These are phyloP conservation scores for Albizia julibrissin DNA, from an alignment of 306 rosid genomes.

Conservation along the genomic window DNA sequence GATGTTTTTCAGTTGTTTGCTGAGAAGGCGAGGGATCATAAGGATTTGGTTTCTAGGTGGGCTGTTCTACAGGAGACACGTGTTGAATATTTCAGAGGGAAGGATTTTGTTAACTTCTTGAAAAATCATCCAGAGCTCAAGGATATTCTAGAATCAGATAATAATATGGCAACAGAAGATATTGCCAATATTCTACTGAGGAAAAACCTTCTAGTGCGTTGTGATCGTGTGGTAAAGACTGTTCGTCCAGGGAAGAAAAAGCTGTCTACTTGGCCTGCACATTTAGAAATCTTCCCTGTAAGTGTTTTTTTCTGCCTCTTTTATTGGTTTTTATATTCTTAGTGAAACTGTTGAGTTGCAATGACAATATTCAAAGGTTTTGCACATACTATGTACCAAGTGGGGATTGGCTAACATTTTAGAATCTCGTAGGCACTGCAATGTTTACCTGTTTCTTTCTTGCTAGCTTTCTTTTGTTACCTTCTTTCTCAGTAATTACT, in stretches of 20 bases:
- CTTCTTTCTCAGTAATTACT: not conserved
- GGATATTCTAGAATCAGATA: slow-evolving; percentile 76
- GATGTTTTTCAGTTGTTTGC: slow-evolving; percentile 90
- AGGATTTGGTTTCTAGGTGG: slow-evolving; percentile 92
- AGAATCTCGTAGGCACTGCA: not conserved
- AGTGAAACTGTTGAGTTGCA: slow-evolving; percentile 20
- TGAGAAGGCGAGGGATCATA: slow-evolving; percentile 92
- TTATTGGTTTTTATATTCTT: not conserved
- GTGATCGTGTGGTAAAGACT: slow-evolving; percentile 96
- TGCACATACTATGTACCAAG: not conserved
- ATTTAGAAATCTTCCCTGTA: slow-evolving; percentile 88
- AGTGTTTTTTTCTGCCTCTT: slow-evolving; percentile 10
- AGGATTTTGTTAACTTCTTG: slow-evolving; percentile 79
- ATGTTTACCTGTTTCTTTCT: slow-evolving; percentile 16
- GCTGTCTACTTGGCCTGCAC: slow-evolving; percentile 97
- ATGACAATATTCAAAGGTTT: slow-evolving; percentile 5
- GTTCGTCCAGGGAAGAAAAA: slow-evolving; percentile 97
- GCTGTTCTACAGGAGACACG: slow-evolving; percentile 98
- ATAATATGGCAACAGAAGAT: slow-evolving; percentile 76
- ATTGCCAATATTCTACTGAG: slow-evolving; percentile 68
- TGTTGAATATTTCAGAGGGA: slow-evolving; percentile 94
- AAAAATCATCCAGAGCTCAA: slow-evolving; percentile 83
- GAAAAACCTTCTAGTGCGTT: slow-evolving; percentile 83
- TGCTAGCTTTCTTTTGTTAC: not conserved
- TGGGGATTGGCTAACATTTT: slow-evolving; percentile 14